Evolutionary conservation across 108 stramenopile genomes (phyloP).

Genomic region (Seminavis robusta): DNA sequence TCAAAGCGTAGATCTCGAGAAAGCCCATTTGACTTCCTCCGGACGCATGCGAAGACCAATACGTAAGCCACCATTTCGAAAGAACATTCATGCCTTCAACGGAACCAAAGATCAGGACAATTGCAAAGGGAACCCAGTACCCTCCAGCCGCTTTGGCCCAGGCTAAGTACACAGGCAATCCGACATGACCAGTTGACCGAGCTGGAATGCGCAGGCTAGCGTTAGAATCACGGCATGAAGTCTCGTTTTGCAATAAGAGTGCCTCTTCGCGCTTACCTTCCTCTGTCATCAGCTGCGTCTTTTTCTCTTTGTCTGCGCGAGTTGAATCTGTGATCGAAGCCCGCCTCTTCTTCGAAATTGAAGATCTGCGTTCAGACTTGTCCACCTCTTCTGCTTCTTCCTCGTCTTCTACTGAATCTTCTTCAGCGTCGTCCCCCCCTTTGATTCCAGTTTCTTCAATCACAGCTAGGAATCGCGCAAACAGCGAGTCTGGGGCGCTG

Average conservation of each 20-base stretch:
- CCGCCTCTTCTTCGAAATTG: too few species aligned
- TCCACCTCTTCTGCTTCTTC: neutral
- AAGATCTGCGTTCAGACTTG: too few species aligned
- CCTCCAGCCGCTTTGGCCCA: constrained; percentile 88
- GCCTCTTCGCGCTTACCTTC: too few species aligned
- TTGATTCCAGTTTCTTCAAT: constrained; percentile 49
- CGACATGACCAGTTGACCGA: constrained; percentile 54
- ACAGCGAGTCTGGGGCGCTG: constrained; percentile 39
- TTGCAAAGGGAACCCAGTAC: constrained; percentile 23
- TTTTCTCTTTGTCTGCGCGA: constrained; percentile 11
- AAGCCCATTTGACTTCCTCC: constrained; percentile 16
- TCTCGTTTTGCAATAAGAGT: too few species aligned
- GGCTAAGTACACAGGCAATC: constrained; percentile 52
- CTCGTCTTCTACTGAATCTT: neutral
- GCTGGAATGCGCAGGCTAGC: too few species aligned
- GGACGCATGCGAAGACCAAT: constrained; percentile 36
- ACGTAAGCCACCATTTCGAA: constrained; percentile 76
- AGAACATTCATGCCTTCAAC: constrained; percentile 47
- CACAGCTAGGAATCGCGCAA: constrained; percentile 51
- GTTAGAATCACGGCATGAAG: too few species aligned
- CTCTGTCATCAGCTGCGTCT: constrained; percentile 44
- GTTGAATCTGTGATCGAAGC: too few species aligned
- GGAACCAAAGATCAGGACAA: constrained; percentile 48
- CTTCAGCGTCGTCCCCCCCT: constrained; percentile 19
- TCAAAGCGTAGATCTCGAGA: constrained; percentile 51